Evolutionary conservation across 2,329 filamentous ascomycete genomes (phyloP), one percentile per base, ranked within the genome.

Genomic region (Basipetospora chlamydospora): DNA sequence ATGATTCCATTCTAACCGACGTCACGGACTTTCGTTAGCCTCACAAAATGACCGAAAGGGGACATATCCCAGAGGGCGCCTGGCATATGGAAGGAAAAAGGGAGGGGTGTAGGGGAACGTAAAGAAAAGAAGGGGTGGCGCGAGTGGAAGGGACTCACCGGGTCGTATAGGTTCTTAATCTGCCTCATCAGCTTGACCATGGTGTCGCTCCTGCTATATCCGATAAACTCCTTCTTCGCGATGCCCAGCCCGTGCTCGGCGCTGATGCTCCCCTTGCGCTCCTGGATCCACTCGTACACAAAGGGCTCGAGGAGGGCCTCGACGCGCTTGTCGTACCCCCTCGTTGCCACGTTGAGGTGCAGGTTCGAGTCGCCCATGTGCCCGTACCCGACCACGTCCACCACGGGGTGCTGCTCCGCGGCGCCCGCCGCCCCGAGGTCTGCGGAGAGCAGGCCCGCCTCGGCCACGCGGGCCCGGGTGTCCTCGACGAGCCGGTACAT

Each of bases 331-430:
- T 90, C 84, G 58, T 90, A 96, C 42, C 78, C 64, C 42, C 87
- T 66, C 13, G 84, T 80, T 1, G 82, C 71, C 23, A 98, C 73
- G 58, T 98, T 98, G 46, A 98, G 67, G 59, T 98, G 92, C 45
- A 98, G 60, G 59, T 98, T 98, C 3, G 81, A 77, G 58, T 98
- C 90, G 26, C 90, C 92, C 87, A 98, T 96, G 57, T 98, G 90
- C 23, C 90, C 90, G 53, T 95, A 98, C 15, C 90, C 90, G 15
- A 95, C 75, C n/a, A 95, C 87, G 40, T 80, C 81, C 2, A 92
- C 72, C 5, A 92, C 87, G 1, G 87, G 84, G 53, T 77, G 71
- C 31, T 76, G 20, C 23, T 22, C 18, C 12, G 9, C 15, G 25
- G 23, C 20, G 10, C 40, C 26, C 13, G 39, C 37, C n/a, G n/a